Percentiles rank a stretch among this genome's conserved stretches.
phyloP scores from a whole-genome alignment of 768 basidiomycete genomes.

The Clitopilus passeckerianus region DNA sequence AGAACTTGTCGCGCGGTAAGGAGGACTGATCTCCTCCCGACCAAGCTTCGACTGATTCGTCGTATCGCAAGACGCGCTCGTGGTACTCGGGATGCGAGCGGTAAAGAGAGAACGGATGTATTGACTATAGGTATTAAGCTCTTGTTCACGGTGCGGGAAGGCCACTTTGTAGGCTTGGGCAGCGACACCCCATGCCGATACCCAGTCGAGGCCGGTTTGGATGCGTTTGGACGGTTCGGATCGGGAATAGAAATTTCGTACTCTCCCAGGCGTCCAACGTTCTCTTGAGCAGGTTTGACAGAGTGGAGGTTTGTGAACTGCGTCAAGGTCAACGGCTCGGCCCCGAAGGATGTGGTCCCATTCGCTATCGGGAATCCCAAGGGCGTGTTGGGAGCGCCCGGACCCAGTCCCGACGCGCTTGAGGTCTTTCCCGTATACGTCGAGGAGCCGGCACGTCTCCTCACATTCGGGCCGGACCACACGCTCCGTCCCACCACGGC shows the following conservation, averaged over 20 bases:
- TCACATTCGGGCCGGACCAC: neutral
- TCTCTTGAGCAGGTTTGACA: slow-evolving; percentile 13
- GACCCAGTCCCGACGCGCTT: slow-evolving; percentile 1
- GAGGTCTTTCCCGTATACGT: neutral
- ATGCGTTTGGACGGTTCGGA: slow-evolving; percentile 11
- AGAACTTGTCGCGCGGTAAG: slow-evolving; percentile 12
- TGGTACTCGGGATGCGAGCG: slow-evolving; percentile 5
- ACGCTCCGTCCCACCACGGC: neutral
- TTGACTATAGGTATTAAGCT: slow-evolving; percentile 16
- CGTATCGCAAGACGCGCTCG: slow-evolving; percentile 17
- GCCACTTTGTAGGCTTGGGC: slow-evolving; percentile 13
- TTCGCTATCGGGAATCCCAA: slow-evolving; percentile 14
- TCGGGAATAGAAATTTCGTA: slow-evolving; percentile 12
- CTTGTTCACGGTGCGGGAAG: slow-evolving; percentile 17
- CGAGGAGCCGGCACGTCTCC: neutral
- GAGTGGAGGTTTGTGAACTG: slow-evolving; percentile 12
- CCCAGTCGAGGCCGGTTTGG: slow-evolving; percentile 16
- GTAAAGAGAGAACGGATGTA: slow-evolving; percentile 19
- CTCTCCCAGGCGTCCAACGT: slow-evolving; percentile 9
- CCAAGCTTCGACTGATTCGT: slow-evolving; percentile 17
- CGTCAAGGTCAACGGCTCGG: slow-evolving; percentile 20
- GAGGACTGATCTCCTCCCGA: slow-evolving; percentile 6
- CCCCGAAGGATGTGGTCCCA: slow-evolving; percentile 21
- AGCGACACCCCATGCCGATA: slow-evolving; percentile 13
- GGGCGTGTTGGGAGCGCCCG: neutral